Evolutionary conservation across 2,329 filamentous ascomycete genomes (phyloP), one percentile per base, ranked within the genome.

Genomic region (Diaporthe aspalathi): DNA sequence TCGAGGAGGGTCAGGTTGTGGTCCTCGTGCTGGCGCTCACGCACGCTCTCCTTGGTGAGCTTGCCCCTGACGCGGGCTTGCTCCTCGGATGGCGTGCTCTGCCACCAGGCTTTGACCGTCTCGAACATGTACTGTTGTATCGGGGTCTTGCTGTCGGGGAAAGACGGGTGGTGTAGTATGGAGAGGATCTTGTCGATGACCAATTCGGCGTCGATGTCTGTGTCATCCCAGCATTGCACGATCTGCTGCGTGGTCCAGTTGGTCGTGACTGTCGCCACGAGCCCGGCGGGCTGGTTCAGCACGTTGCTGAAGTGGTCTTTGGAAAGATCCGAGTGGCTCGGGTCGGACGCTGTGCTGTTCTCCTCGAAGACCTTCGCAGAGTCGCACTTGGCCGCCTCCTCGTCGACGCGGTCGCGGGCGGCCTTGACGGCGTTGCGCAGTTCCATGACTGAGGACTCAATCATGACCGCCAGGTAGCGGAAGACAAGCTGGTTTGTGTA

Each of bases 211-310:
- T 89, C 85, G 3, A 92, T 84, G 53, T 89, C 85, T 1, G 87
- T 85, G 76, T 93, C 86, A 73, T 93, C 89, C 90, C 90, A 93
- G 47, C 91, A 91, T 76, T 90, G 91, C 32, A 93, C 84, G 35
- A 93, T 83, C 7, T 91, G 87, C 6, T 92, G 91, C 0, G 89
- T 90, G 29, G 89, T 85, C 77, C 91, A 93, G 77, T 91, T 87
- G 20, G 93, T 81, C 53, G 92, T 91, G 0, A 83, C 83, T 8
- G 86, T 82, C 9, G 86, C 88, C 27, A 90, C 85, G 20, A 84
- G 82, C 3, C 87, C 87, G 1, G 87, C 86, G 0, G 86, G 86
- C 72, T 86, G 83, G 74, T 90, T 90, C 70, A 90, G 83, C 16
- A 87, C 81, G 75, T 90, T 89, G 77, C 85, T 84, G 74, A 90